Conservation (phyloP, 2,329 filamentous ascomycete genomes). For the Colletotrichum incanum region DNA sequence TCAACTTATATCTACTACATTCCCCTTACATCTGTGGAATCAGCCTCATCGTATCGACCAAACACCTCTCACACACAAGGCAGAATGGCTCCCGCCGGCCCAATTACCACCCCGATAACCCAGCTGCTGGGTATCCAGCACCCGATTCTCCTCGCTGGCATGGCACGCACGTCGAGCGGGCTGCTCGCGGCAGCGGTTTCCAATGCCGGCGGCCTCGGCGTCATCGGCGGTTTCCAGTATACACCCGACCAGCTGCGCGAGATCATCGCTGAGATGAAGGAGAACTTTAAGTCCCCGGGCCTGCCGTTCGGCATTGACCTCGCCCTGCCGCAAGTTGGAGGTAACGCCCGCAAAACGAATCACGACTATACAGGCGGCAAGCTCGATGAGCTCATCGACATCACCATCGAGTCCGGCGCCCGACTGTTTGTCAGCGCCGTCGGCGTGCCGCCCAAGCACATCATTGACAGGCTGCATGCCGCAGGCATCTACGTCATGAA, state of each 20-base stretch:
- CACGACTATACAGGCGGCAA: slow-evolving; percentile 95
- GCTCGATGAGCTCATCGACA: slow-evolving; percentile 88
- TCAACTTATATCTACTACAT: neutral
- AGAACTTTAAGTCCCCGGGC: slow-evolving; percentile 74
- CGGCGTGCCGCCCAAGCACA: slow-evolving; percentile 82
- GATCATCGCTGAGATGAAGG: slow-evolving; percentile 90
- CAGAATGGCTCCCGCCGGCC: slow-evolving; percentile 60
- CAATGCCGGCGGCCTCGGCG: slow-evolving; percentile 88
- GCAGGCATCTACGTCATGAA: slow-evolving; percentile 93
- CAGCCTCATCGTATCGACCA: neutral
- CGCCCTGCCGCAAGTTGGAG: slow-evolving; percentile 90
- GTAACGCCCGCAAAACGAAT: slow-evolving; percentile 88
- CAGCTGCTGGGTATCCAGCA: slow-evolving; percentile 86
- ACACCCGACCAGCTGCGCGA: slow-evolving; percentile 81
- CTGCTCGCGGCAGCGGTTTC: slow-evolving; percentile 88
- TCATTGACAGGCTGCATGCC: slow-evolving; percentile 83
- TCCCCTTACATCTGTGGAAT: neutral
- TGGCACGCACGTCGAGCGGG: slow-evolving; percentile 88
- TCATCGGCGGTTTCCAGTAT: slow-evolving; percentile 81
- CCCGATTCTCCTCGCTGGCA: slow-evolving; percentile 92
- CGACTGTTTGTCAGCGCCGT: slow-evolving; percentile 90
- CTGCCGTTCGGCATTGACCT: slow-evolving; percentile 94
- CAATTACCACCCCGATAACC: slow-evolving; percentile 84
- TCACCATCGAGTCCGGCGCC: slow-evolving; percentile 88
- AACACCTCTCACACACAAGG: neutral